Base-by-base conservation (phyloP, 2,329 filamentous ascomycete genomes). In the Ceratocystis lukuohia region DNA sequence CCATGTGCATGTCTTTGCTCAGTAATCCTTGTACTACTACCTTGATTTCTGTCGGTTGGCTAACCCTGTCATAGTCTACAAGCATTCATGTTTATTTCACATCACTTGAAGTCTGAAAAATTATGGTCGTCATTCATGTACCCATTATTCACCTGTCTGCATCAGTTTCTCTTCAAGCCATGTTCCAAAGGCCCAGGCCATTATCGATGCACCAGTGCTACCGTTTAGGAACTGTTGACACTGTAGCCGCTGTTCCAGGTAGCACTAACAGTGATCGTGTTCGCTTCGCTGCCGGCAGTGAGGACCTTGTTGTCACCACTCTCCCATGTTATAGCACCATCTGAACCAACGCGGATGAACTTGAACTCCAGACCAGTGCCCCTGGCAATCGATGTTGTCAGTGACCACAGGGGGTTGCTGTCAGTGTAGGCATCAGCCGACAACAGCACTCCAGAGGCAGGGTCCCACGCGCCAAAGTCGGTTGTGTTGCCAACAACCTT, bases 311-410 rank as follows among this genome's bases (percentile, higher is more conserved):
- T 80, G 0, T 80, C 78, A 62, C 87, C 86, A 62, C 76, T 77
- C 76, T 91, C 87, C 87, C 87, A 90, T 1, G 75, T 78, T 7
- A 87, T 74, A 0, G 75, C 76, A 0, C 84, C 82, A 70, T 82
- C 79, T 0, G 74, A 71, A 67, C 78, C 77, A 53, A 86, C 79
- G 62, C 82, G 81, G 70, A 90, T 81, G 72, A 84, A 91, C 76
- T 90, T 89, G 74, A 89, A 90, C 75, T 84, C 71, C 56, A 90
- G 76, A 2, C 74, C 75, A 61, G 78, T 77, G 1, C 86, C 86
- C 0, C 83, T 78, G 0, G 77, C 74, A 17, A 91, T 74, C 1
- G 75, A 76, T 33, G 89, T 72, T 0, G 80, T 81, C 0, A 74
- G 78, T 59, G 76, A 79, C 88, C 88, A 91, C 5, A 88, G 69